Percentiles rank a stretch among this genome's conserved stretches.
Conservation (phyloP, 345 rosid species). For the Ceriops decandra region DNA sequence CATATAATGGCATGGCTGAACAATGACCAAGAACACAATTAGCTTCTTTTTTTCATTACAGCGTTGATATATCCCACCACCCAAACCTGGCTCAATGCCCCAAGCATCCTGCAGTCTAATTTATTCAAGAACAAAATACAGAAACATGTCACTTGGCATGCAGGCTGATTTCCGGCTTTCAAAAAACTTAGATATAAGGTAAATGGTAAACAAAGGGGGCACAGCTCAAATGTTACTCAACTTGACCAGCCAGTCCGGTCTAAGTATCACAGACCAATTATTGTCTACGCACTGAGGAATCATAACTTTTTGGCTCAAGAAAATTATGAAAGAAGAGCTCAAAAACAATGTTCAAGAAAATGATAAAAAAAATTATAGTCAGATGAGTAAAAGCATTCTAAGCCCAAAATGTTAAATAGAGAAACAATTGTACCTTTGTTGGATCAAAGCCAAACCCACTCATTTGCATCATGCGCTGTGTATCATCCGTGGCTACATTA, state of each 20-base stretch:
- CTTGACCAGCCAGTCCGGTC: background rate
- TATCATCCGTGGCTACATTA: constrained; percentile 75
- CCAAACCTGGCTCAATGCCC: background rate
- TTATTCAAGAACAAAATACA: no score
- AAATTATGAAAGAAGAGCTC: background rate
- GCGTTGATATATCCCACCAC: background rate
- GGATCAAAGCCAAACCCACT: constrained; percentile 95
- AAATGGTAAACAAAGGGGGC: no score
- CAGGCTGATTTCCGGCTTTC: no score
- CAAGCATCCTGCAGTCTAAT: no score
- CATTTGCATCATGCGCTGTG: constrained; percentile 99
- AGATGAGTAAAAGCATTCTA: background rate
- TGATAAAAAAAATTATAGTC: background rate
- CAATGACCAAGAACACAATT: no score
- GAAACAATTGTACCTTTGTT: constrained; percentile 50
- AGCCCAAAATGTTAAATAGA: constrained; percentile 10
- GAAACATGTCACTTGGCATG: no score
- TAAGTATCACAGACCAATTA: background rate
- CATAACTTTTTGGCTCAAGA: background rate
- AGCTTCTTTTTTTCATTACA: background rate
- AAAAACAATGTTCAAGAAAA: background rate
- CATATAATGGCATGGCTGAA: no score
- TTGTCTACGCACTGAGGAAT: background rate
- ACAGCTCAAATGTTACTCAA: background rate
- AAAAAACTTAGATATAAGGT: no score